Evolutionary conservation across 2,329 filamentous ascomycete genomes (phyloP).

Genomic region (Endoconidiophora laricicola): DNA sequence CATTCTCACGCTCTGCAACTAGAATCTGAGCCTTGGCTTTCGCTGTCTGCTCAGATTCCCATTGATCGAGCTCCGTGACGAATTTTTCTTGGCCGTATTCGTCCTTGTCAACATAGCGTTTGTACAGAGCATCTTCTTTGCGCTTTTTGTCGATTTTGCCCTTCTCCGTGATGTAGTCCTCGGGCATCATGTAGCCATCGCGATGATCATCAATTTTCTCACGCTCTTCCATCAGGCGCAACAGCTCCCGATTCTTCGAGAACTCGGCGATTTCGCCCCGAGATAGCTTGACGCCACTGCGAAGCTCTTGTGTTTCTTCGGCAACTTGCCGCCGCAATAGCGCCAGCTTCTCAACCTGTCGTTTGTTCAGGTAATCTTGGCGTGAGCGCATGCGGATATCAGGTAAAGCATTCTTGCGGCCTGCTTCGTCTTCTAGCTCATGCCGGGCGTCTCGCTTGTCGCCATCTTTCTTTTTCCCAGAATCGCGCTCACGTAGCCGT

Average conservation of each 20-base stretch:
- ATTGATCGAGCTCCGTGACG: slow-evolving; percentile 87
- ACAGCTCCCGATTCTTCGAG: slow-evolving; percentile 66
- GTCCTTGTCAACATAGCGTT: slow-evolving; percentile 74
- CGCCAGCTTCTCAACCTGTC: slow-evolving; percentile 70
- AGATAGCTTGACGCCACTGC: slow-evolving; percentile 58
- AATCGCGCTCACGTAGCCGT: slow-evolving; percentile 55
- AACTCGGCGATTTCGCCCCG: slow-evolving; percentile 76
- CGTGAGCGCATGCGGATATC: slow-evolving; percentile 71
- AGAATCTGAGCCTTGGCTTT: slow-evolving; percentile 80
- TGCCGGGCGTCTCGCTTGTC: slow-evolving; percentile 32
- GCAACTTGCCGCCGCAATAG: slow-evolving; percentile 79
- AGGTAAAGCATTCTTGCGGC: slow-evolving; percentile 54
- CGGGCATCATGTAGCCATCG: slow-evolving; percentile 84
- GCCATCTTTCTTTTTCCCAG: slow-evolving; percentile 48
- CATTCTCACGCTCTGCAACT: slow-evolving; percentile 53
- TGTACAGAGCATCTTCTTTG: slow-evolving; percentile 81
- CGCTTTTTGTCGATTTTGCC: slow-evolving; percentile 74
- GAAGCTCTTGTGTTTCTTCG: slow-evolving; percentile 70
- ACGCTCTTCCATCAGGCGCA: slow-evolving; percentile 69
- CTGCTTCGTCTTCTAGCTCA: slow-evolving; percentile 35
- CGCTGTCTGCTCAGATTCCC: slow-evolving; percentile 77
- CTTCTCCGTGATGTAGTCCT: slow-evolving; percentile 89
- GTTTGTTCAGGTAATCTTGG: slow-evolving; percentile 86
- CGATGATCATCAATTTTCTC: slow-evolving; percentile 77
- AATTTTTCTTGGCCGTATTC: slow-evolving; percentile 78